Percentiles rank a stretch among this genome's conserved stretches.
Conservation (phyloP, 2,329 filamentous ascomycete species). For the Harringtonia aguacate region DNA sequence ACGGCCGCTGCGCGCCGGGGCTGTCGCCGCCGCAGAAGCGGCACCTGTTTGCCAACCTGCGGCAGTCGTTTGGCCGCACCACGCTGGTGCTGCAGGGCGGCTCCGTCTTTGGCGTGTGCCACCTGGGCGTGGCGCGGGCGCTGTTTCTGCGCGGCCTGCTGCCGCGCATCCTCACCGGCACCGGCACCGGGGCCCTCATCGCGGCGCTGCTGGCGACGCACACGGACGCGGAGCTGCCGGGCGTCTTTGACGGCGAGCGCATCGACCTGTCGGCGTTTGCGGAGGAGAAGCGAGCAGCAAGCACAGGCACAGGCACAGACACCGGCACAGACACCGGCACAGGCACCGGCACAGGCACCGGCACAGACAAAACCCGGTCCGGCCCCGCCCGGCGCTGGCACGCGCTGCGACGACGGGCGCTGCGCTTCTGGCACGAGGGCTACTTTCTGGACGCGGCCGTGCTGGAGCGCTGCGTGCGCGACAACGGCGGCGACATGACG, state of each 20-base stretch:
- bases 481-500: slow-evolving; percentile 79
- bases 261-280: slow-evolving; percentile 78
- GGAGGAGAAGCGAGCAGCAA: no score
- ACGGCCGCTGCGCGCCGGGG: slow-evolving; percentile 6
- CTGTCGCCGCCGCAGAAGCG: slow-evolving; percentile 41
- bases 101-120: slow-evolving; percentile 82
- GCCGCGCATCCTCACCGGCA: slow-evolving; percentile 84
- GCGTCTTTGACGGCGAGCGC: slow-evolving; percentile 64
- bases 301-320: no score
- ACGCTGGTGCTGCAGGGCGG: slow-evolving; percentile 82
- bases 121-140: slow-evolving; percentile 83
- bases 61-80: slow-evolving; percentile 79
- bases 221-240: slow-evolving; percentile 72
- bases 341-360: no score
- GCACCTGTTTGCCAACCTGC: slow-evolving; percentile 75
- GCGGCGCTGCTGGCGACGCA: slow-evolving; percentile 81
- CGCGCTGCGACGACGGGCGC: slow-evolving; percentile 55
- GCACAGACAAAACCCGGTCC: background rate
- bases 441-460: slow-evolving; percentile 77
- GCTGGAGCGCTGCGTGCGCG: slow-evolving; percentile 71
- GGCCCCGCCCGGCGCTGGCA: slow-evolving; percentile 22
- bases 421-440: slow-evolving; percentile 62
- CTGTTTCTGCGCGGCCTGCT: slow-evolving; percentile 70
- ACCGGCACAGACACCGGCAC: no score
- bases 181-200: slow-evolving; percentile 80